Evolutionary conservation across 2,329 filamentous ascomycete species (phyloP).

Genomic region (Cucurbitaria berberidis): DNA sequence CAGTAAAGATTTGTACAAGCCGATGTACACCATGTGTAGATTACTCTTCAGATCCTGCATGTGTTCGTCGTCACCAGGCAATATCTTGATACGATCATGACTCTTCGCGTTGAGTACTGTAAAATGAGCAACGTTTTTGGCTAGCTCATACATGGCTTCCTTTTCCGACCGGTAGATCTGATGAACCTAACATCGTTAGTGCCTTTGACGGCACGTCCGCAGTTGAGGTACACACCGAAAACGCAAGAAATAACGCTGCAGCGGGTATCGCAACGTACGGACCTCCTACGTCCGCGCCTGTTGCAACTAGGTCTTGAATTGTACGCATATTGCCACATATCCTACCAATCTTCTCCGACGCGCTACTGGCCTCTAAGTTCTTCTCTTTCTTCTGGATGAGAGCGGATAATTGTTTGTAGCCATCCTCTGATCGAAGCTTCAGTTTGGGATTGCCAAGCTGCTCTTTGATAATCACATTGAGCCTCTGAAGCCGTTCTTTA

Average conservation of each 20-base stretch:
- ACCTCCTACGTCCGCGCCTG: conserved; percentile 20
- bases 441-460: conserved; percentile 18
- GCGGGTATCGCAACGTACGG: conserved; percentile 25
- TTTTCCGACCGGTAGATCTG: conserved; percentile 20
- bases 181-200: conserved; percentile 10
- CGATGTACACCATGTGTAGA: conserved; percentile 17
- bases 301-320: conserved; percentile 20
- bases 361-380: conserved; percentile 8
- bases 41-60: conserved; percentile 20
- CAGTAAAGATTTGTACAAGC: conserved; percentile 19
- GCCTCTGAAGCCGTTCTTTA: conserved; percentile 19
- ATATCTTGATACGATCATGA: conserved; percentile 11
- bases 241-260: conserved; percentile 22
- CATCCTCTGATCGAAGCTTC: conserved; percentile 20
- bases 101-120: conserved; percentile 18
- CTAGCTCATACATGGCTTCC: conserved; percentile 20
- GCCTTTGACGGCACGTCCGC: no score
- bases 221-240: conserved; percentile 11
- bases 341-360: conserved; percentile 12
- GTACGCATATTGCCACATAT: conserved; percentile 18
- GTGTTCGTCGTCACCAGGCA: conserved; percentile 11
- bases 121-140: conserved; percentile 14
- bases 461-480: conserved; percentile 15
- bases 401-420: conserved; percentile 13
- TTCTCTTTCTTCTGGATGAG: conserved; percentile 15